Base-by-base conservation (phyloP, 1,284 basidiomycete species). In the Naganishia liquefaciens region DNA sequence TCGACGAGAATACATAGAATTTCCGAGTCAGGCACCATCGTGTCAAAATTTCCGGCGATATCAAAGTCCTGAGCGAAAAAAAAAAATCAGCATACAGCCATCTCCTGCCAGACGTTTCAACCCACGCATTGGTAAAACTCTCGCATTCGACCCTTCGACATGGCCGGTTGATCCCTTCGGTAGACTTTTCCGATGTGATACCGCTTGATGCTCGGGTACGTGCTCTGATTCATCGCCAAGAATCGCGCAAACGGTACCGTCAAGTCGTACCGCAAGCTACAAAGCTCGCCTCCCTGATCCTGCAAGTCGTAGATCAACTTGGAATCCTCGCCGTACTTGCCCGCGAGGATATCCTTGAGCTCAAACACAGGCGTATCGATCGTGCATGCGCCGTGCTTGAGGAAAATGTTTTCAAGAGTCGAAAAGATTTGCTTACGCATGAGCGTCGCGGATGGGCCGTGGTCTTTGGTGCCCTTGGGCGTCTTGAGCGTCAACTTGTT, bases 121-220 rank as follows among this genome's bases (percentile, higher is more conserved):
- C 87, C 73, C 71, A 94, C 92, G 70, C 95, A 97, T 81, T 99
- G 95, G 76, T 92, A 94, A 77, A 99, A 99, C 81, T 99, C 95
- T 68, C 95, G 85, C 93, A 99, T 97, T 43, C 95, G 85, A 4
- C 95, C 95, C 81, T 99, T 99, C 61, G 88, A 89, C 90, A 99
- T 94, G 66, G 95, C 94, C 0, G 96, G 95, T 74, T 90, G 94
- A 79, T 99, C 95, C 75, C 96, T 82, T 69, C 96, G 83, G 80
- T 99, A 99, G 27, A 99, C 95, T 80, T 99, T 99, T 33, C 93
- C 94, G 62, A 99, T 89, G 80, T 99, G 95, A 87, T 94, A 99
- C 40, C 97, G 80, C 81, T 98, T 98, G 77, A 85, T 84, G 68
- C 80, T 68, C 23, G 79, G 79, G 69, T 84, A 85, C 63, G 86